Evolutionary conservation across 495 filamentous ascomycete species (phyloP).

Genomic region (Penicillium macrosclerotiorum): DNA sequence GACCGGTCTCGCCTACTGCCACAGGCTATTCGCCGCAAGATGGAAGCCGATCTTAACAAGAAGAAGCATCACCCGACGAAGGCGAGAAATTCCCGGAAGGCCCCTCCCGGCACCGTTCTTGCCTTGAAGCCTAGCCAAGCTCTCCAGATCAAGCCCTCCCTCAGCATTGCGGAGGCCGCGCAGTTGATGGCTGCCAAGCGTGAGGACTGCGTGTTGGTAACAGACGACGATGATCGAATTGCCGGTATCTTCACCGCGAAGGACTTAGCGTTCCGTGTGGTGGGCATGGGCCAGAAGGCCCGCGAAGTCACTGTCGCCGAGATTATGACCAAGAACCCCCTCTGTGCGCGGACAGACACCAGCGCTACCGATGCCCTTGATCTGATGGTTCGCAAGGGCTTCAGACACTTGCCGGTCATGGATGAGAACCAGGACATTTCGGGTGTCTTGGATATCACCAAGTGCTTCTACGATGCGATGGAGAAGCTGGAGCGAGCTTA

Average conservation of each 20-base stretch:
- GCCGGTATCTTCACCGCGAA: constrained; percentile 99
- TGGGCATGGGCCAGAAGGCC: constrained; percentile 89
- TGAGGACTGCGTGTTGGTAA: constrained; percentile 98
- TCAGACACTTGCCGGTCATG: constrained; percentile 97
- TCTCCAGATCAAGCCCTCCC: constrained; percentile 94
- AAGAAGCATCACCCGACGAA: constrained; percentile 79
- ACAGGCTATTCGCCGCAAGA: constrained; percentile 92
- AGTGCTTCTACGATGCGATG: constrained; percentile 99
- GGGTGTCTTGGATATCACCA: constrained; percentile 97
- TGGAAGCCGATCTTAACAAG: constrained; percentile 97
- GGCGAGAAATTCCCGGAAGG: constrained; percentile 82
- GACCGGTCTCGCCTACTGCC: not conserved
- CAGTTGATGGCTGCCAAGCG: constrained; percentile 99
- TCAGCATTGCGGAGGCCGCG: constrained; percentile 92
- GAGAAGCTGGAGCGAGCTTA: constrained; percentile 98
- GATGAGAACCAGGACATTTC: constrained; percentile 99
- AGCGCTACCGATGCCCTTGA: constrained; percentile 97
- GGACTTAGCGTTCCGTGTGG: constrained; percentile 95
- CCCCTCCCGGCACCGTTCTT: constrained; percentile 92
- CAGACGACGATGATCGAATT: constrained; percentile 96
- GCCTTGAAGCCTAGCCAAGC: constrained; percentile 92
- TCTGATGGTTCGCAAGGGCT: constrained; percentile 97
- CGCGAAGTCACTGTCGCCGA: constrained; percentile 88
- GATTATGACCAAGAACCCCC: constrained; percentile 99
- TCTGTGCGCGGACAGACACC: constrained; percentile 95